Percentiles rank a stretch among this genome's conserved stretches.
Evolutionary conservation across 2,329 filamentous ascomycete species (phyloP).

Genomic region (Pseudogymnoascus verrucosus): DNA sequence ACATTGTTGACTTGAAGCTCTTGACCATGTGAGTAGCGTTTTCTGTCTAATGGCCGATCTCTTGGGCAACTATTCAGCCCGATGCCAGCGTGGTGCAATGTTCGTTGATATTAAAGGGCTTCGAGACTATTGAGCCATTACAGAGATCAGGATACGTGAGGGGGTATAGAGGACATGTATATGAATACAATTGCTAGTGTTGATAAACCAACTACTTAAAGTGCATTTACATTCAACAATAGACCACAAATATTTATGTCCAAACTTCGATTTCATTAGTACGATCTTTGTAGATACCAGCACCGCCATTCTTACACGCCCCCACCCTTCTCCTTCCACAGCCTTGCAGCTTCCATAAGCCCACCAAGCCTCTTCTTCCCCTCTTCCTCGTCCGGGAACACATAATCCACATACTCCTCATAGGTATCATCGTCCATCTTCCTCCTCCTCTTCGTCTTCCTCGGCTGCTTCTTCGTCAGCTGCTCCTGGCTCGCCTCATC

Average conservation of each 20-base stretch:
- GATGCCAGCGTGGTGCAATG: not conserved
- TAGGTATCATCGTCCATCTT: slow-evolving; percentile 87
- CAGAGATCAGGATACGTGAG: not conserved
- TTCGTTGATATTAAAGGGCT: not conserved
- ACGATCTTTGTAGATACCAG: slow-evolving; percentile 10
- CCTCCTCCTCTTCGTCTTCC: slow-evolving; percentile 84
- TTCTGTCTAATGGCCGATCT: not conserved
- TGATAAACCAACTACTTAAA: not conserved
- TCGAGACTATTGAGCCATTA: not conserved
- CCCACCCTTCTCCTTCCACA: not conserved
- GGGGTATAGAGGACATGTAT: not conserved
- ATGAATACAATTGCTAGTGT: not conserved
- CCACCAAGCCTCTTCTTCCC: not conserved
- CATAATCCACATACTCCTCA: slow-evolving; percentile 95
- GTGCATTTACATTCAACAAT: not conserved
- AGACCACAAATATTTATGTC: not conserved
- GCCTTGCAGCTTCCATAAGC: slow-evolving; percentile 4
- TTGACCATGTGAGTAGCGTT: not conserved
- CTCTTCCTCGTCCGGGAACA: slow-evolving; percentile 64
- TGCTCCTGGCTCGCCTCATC: slow-evolving; percentile 64
- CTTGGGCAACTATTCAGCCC: not conserved
- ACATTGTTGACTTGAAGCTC: not conserved
- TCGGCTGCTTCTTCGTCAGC: slow-evolving; percentile 89
- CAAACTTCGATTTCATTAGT: slow-evolving; percentile 1
- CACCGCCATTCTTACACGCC: slow-evolving; percentile 11